These are phyloP conservation scores for Eremothecium gossypii DNA, from an alignment of 1,139 yeast genomes.

Conservation along the genomic window DNA sequence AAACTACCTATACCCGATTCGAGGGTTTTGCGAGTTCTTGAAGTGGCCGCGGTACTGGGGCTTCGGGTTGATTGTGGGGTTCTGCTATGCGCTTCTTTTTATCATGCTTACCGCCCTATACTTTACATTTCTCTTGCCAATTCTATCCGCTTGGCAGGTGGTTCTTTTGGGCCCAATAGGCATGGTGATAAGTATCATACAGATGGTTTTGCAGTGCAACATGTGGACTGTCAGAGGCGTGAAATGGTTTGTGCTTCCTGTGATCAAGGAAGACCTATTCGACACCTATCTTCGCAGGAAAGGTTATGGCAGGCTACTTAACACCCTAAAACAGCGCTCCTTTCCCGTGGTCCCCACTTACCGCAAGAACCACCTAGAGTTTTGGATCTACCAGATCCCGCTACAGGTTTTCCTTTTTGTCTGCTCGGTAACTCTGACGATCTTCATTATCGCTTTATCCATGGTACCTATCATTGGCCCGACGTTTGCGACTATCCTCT, in stretches of 20 bases:
- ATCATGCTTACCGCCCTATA: conserved; percentile 3
- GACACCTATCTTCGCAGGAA: conserved; percentile 4
- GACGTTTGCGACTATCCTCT: conserved; percentile 16
- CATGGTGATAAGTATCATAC: conserved; percentile 7
- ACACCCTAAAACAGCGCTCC: conserved; percentile 4
- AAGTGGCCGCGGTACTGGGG: conserved; percentile 5
- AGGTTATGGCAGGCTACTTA: conserved; percentile 2
- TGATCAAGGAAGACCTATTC: conserved; percentile 6
- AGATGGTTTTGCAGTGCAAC: conserved; percentile 9
- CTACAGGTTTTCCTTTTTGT: conserved; percentile 3
- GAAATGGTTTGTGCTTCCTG: conserved; percentile 5
- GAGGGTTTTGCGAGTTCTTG: conserved; percentile 4
- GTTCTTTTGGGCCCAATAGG: conserved; percentile 12
- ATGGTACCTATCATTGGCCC: conserved; percentile 26
- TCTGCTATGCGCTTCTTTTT: conserved; percentile 4
- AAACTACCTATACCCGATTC: conserved; percentile 4
- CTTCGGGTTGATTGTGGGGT: conserved; percentile 1
- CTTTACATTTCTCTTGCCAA: conserved; percentile 5
- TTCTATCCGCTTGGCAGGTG: conserved; percentile 6
- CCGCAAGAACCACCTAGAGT: conserved; percentile 6
- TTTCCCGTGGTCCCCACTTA: conserved; percentile 5
- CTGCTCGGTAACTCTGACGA: conserved; percentile 2
- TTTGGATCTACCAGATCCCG: conserved; percentile 7
- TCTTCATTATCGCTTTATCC: conserved; percentile 9
- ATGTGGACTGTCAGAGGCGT: conserved; percentile 7